These are phyloP conservation scores for Globisporangium spiculum DNA, from an alignment of 352 stramenopile genomes.

Conservation along the genomic window DNA sequence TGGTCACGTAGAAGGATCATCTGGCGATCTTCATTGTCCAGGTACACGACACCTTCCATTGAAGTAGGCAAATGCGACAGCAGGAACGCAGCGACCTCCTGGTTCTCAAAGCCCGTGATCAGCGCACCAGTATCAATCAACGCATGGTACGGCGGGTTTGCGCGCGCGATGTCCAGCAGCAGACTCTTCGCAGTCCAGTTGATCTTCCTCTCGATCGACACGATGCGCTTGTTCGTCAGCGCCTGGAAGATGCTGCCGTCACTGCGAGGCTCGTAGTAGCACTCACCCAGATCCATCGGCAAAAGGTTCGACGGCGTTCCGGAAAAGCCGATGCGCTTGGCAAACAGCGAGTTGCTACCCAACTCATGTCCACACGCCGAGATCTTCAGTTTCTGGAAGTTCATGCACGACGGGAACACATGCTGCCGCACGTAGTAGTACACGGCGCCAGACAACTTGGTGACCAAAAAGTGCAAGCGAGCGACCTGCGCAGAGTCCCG, in stretches of 20 bases:
- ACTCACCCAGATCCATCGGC: constrained; percentile 98
- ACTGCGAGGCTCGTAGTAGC: constrained; percentile 97
- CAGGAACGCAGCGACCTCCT: constrained; percentile 84
- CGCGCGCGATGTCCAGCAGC: constrained; percentile 72
- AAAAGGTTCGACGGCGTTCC: constrained; percentile 99
- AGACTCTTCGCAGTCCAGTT: constrained; percentile 79
- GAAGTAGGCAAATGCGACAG: constrained; percentile 62
- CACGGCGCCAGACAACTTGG: constrained; percentile 92
- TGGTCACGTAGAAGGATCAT: constrained; percentile 94
- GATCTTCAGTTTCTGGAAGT: constrained; percentile 99
- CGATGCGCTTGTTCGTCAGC: constrained; percentile 92
- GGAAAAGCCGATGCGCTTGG: constrained; percentile 97
- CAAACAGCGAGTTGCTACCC: constrained; percentile 97
- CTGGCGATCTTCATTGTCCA: constrained; percentile 86
- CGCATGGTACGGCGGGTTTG: constrained; percentile 75
- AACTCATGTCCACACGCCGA: constrained; percentile 99
- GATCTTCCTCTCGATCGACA: constrained; percentile 80
- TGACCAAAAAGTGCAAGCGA: constrained; percentile 92
- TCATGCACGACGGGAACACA: constrained; percentile 99
- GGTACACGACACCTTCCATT: constrained; percentile 91
- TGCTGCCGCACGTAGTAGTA: constrained; percentile 98
- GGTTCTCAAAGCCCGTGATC: constrained; percentile 90
- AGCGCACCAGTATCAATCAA: constrained; percentile 91
- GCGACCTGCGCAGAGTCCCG: constrained; percentile 95
- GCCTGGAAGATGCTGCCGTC: constrained; percentile 98